Evolutionary conservation across 306 rosid genomes (phyloP).

Genomic region (Prunus davidiana): DNA sequence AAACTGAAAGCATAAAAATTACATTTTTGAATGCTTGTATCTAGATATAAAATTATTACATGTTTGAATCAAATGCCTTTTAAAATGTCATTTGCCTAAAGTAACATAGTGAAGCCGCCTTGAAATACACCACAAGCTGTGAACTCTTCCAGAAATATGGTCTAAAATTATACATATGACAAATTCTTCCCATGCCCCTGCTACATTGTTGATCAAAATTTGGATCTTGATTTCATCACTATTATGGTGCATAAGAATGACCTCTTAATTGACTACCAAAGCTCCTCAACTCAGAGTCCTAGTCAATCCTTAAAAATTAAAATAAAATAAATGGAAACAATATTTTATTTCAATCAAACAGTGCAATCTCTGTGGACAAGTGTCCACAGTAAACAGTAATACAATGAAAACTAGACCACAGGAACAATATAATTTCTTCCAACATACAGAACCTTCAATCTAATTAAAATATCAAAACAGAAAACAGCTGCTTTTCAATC

Average conservation of each 20-base stretch:
- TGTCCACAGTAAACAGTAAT: not conserved
- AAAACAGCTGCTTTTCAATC: not conserved
- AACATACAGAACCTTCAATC: not conserved
- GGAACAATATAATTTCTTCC: not conserved
- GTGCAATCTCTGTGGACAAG: not conserved
- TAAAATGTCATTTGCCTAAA: not conserved
- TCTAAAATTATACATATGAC: not conserved
- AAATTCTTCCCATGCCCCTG: not conserved
- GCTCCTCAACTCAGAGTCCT: not conserved
- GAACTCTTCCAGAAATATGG: not conserved
- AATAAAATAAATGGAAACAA: not conserved
- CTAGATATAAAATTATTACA: not conserved
- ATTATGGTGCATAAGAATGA: not conserved
- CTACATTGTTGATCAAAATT: not conserved
- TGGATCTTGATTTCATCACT: not conserved
- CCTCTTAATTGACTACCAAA: not conserved
- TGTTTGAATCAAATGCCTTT: not conserved
- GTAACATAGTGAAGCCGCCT: not conserved
- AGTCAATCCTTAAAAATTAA: not conserved
- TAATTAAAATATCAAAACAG: not conserved
- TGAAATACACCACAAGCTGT: not conserved
- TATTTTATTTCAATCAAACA: not conserved
- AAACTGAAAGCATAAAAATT: not conserved
- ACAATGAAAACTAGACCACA: not conserved
- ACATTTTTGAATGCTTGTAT: not conserved